A percentile compares a stretch with the other conserved stretches of the same genome.
Conservation (phyloP, 371 early-diverging fungal species). For the Massospora cicadina region DNA sequence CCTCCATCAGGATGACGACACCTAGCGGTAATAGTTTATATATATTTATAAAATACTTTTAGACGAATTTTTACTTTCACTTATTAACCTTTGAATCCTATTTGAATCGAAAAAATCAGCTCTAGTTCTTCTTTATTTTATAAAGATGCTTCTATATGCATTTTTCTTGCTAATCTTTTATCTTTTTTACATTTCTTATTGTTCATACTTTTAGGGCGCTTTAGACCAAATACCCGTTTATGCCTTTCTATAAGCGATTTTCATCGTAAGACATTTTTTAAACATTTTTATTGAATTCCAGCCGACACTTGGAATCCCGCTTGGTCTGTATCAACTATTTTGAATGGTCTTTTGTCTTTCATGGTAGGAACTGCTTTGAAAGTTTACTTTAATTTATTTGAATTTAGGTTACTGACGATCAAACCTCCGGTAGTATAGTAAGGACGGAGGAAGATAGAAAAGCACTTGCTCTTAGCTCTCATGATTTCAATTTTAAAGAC, state of each 20-base stretch:
- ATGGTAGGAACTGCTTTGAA: slow-evolving; percentile 43
- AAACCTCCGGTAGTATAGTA: not conserved
- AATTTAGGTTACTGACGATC: slow-evolving; percentile 2
- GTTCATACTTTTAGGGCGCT: slow-evolving; percentile 56
- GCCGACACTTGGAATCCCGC: slow-evolving; percentile 84
- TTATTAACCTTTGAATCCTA: too few species aligned
- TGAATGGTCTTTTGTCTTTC: slow-evolving; percentile 85
- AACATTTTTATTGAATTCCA: not conserved
- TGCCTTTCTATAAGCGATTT: slow-evolving; percentile 93
- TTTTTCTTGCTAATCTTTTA: too few species aligned
- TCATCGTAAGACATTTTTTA: slow-evolving; percentile 34
- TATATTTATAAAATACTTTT: too few species aligned
- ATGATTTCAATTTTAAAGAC: not conserved
- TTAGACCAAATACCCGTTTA: slow-evolving; percentile 72
- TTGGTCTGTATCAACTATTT: slow-evolving; percentile 89
- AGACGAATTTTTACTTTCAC: too few species aligned
- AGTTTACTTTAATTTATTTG: too few species aligned
- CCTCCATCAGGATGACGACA: slow-evolving; percentile 86
- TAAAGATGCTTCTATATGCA: too few species aligned
- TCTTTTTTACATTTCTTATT: too few species aligned
- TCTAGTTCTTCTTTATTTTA: too few species aligned
- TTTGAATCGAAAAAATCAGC: too few species aligned
- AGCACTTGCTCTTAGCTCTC: not conserved
- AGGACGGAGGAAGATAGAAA: not conserved
- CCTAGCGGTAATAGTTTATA: slow-evolving; percentile 66